Conservation (phyloP, 805 yeast species). For the Candida fluviatilis region DNA sequence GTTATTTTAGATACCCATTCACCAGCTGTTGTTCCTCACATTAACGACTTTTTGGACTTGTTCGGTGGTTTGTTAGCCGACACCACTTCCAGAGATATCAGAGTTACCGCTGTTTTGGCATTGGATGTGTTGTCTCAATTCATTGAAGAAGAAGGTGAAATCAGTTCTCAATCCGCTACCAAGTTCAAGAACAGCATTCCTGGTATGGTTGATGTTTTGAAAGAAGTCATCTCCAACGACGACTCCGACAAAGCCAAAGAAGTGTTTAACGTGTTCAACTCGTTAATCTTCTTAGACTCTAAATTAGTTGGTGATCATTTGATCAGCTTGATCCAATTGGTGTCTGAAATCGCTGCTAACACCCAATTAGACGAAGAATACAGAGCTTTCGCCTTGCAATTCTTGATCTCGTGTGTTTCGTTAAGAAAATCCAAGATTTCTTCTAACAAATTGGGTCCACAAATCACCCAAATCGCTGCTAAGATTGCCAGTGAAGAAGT, state of each 20-base stretch:
- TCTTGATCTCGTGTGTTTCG: conserved; percentile 72
- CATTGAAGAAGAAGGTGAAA: conserved; percentile 56
- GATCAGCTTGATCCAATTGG: conserved; percentile 61
- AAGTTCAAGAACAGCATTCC: conserved; percentile 70
- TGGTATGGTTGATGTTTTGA: conserved; percentile 73
- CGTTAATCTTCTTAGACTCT: conserved; percentile 70
- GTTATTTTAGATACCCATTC: conserved; percentile 73
- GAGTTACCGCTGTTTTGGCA: conserved; percentile 79
- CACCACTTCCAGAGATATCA: conserved; percentile 62
- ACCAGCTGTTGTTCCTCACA: conserved; percentile 51
- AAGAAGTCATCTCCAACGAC: conserved; percentile 63
- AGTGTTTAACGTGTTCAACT: conserved; percentile 81
- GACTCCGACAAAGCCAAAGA: conserved; percentile 71
- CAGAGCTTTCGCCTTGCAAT: conserved; percentile 79
- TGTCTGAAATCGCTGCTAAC: conserved; percentile 72
- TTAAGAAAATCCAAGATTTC: conserved; percentile 78
- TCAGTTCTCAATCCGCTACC: conserved; percentile 40
- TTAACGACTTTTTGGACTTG: conserved; percentile 65
- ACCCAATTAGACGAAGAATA: conserved; percentile 69
- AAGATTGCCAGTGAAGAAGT: conserved; percentile 71
- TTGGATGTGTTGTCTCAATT: conserved; percentile 66
- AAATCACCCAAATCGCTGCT: conserved; percentile 67
- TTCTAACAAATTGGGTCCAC: conserved; percentile 79
- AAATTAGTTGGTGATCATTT: conserved; percentile 75
- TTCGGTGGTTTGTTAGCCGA: conserved; percentile 64